Base-by-base conservation (phyloP, 2,329 filamentous ascomycete genomes). In the Tolypocladium paradoxum region DNA sequence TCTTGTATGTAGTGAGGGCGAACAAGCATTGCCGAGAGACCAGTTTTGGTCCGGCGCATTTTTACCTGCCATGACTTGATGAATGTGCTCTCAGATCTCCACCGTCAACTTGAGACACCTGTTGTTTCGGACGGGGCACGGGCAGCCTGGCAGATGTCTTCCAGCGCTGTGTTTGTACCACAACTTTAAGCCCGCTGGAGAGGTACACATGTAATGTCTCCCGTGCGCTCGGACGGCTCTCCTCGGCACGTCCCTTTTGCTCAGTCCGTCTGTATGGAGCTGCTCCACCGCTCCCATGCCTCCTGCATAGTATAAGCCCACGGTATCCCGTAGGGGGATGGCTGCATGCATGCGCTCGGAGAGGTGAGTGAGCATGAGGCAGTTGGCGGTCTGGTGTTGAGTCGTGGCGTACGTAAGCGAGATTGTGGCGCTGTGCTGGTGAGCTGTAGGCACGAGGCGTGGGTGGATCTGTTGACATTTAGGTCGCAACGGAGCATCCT, bases 21-120 rank as follows among this genome's bases (percentile, higher is more conserved):
- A 59, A 50, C 60, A 64, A 65, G 55, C 61, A 65, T 64, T 66
- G 62, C 67, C 60, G 50, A 57, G 66, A 70, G 65, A 57, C 63
- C 67, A 71, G 64, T 72, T 70, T 72, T 72, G 69, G 70, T 60
- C 64, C 62, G 58, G 62, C 65, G 54, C 24, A 40, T 31, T n/a
- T 31, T 31, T 46, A 46, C 24, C 16, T n/a, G 43, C 16, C 22
- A 31, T n/a, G 43, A 31, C 8, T 31, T 12, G 16, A 9, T 29
- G 16, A 46, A 20, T 27, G 40, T 45, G 40, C 40, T 11, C 14
- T 11, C 5, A 6, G 22, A 11, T 29, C 24, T 11, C 0, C n/a
- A n/a, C n/a, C n/a, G n/a, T n/a, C n/a, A n/a, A n/a, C n/a, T n/a
- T n/a, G n/a, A n/a, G n/a, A n/a, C n/a, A n/a, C 40, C 11, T 22